Evolutionary conservation across 1,139 yeast genomes (phyloP).

Genomic region (Magnusiomyces suaveolens): DNA sequence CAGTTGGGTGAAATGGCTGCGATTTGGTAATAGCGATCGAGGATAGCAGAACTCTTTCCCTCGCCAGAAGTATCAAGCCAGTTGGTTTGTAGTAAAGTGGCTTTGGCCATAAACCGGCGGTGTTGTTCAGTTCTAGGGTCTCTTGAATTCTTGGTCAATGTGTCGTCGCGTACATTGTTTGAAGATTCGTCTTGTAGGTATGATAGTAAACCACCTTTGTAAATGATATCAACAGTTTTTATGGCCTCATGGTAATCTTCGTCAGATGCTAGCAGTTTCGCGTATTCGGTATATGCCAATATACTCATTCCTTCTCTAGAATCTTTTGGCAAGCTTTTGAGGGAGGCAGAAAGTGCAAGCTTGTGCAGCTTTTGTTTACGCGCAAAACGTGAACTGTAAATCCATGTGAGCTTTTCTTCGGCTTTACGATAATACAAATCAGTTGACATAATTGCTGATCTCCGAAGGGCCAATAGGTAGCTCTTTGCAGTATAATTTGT

Average conservation of each 20-base stretch:
- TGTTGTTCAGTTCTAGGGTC: neutral
- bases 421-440: conserved; percentile 30
- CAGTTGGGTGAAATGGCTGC: conserved; percentile 49
- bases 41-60: conserved; percentile 65
- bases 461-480: conserved; percentile 30
- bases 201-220: conserved; percentile 22
- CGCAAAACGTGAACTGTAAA: conserved; percentile 56
- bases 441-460: conserved; percentile 39
- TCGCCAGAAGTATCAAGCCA: conserved; percentile 89
- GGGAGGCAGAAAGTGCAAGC: conserved; percentile 61
- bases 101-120: conserved; percentile 14
- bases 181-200: conserved; percentile 12
- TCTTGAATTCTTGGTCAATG: neutral
- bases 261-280: conserved; percentile 80
- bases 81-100: conserved; percentile 65
- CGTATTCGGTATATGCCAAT: conserved; percentile 63
- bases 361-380: conserved; percentile 62
- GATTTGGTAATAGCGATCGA: conserved; percentile 57
- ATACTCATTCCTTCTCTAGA: neutral
- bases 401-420: conserved; percentile 44
- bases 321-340: conserved; percentile 52
- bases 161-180: neutral
- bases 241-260: conserved; percentile 86
- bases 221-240: conserved; percentile 46
- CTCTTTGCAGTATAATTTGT: conserved; percentile 32